A percentile compares a stretch with the other conserved stretches of the same genome.
These are phyloP conservation scores for Penicillium daleae DNA, from an alignment of 495 filamentous ascomycete species.

Conservation along the genomic window DNA sequence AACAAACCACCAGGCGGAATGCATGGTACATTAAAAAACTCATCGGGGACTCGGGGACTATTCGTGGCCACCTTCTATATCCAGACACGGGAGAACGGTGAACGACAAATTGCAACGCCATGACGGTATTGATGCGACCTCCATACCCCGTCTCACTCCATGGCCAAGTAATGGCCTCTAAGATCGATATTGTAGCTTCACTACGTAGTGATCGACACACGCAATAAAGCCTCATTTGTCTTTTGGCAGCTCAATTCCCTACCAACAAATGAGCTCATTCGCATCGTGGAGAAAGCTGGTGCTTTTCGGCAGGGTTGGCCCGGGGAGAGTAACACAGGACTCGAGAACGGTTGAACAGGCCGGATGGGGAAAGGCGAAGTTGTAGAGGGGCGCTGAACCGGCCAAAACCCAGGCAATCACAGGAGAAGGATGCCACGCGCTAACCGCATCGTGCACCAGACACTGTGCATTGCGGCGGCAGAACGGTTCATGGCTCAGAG, in stretches of 20 bases:
- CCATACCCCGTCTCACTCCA: constrained; percentile 17
- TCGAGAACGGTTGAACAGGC: constrained; percentile 8
- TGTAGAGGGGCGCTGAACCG: constrained; percentile 1
- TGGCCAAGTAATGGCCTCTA: background rate
- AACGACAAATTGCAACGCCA: background rate
- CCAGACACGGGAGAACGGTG: background rate
- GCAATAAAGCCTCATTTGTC: background rate
- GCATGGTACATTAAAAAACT: background rate
- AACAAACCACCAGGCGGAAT: constrained; percentile 6
- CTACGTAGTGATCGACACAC: background rate
- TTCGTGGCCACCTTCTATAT: background rate
- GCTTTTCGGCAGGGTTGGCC: background rate
- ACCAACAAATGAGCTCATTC: background rate
- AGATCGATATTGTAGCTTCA: background rate
- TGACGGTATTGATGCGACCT: background rate
- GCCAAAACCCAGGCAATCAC: constrained; percentile 16
- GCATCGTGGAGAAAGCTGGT: background rate
- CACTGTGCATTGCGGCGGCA: background rate
- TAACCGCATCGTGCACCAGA: constrained; percentile 8
- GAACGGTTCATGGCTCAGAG: background rate
- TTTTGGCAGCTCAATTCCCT: background rate
- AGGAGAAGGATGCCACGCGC: constrained; percentile 11
- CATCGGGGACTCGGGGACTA: constrained; percentile 9
- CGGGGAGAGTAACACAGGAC: background rate
- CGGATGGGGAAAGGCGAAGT: background rate